Base-by-base conservation (phyloP, 2,329 filamentous ascomycete genomes). In the Neofusicoccum parvum region DNA sequence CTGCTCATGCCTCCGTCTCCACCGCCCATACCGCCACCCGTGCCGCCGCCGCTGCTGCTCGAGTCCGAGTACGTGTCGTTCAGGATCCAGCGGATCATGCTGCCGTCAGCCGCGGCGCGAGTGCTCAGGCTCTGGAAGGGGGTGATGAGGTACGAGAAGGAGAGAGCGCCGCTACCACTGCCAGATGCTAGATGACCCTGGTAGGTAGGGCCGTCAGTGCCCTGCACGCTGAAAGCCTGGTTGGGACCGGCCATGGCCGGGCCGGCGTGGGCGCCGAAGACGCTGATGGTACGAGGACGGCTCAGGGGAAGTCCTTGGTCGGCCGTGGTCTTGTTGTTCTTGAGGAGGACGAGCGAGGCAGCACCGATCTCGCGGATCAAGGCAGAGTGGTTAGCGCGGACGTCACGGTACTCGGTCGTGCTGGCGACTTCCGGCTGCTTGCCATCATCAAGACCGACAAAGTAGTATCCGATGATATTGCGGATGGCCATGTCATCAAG, bases 141-240 rank as follows among this genome's bases (percentile, higher is more conserved):
- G 1, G 74, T 77, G 59, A 83, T 71, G 37, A 84, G 76, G 66
- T 83, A 80, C 65, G 76, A 49, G 68, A 94, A 95, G 50, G 96
- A 88, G 6, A 93, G 92, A 0, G 92, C 88, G 0, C 94, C 94
- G 3, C 91, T 95, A 14, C 94, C 94, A 94, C 94, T 97, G 15
- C 94, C 94, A 15, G 90, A 90, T 2, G 86, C 92, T 2, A 97
- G 82, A 10, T 83, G 80, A n/a, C 88, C 85, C 74, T 97, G 92
- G 58, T 80, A 79, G 27, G 85, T 76, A 2, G 63, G 53, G 6
- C 84, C 78, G 5, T 84, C 78, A 65, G 90, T 85, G 1, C 85
- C 87, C 75, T 92, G 90, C 0, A 92, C 92, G 60, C 93, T 85
- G 60, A 96, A 82, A 70, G 88, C 96, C 65, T 91, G 83, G 72